These are phyloP conservation scores for Colletotrichum noveboracense DNA, from an alignment of 2,329 filamentous ascomycete genomes.

Conservation along the genomic window DNA sequence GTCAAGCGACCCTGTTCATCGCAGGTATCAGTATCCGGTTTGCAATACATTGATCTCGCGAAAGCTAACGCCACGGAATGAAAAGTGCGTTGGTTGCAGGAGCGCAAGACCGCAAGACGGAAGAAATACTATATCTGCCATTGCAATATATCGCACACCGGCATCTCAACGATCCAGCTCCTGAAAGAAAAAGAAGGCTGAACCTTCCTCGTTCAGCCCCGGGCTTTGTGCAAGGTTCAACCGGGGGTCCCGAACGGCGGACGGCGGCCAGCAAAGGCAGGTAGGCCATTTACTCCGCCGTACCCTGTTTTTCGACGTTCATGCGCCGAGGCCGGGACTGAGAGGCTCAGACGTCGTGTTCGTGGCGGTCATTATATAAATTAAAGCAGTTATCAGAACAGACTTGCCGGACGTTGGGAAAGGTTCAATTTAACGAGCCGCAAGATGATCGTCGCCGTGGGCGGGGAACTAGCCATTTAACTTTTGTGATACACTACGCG, in stretches of 20 bases:
- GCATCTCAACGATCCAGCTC: constrained; percentile 5
- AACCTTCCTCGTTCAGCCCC: neutral
- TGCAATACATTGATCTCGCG: neutral
- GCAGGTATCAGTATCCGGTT: neutral
- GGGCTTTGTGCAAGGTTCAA: neutral
- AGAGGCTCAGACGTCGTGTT: neutral
- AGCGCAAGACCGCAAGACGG: no score
- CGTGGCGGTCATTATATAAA: neutral
- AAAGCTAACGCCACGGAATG: neutral
- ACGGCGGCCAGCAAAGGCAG: neutral
- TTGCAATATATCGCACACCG: constrained; percentile 9
- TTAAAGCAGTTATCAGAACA: neutral
- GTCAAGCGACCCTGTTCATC: neutral
- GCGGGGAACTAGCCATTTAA: neutral
- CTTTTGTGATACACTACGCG: neutral
- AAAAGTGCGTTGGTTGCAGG: neutral
- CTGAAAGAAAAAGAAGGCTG: neutral
- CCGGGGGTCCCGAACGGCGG: neutral
- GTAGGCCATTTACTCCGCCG: neutral
- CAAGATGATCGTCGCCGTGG: neutral
- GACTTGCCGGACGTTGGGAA: neutral
- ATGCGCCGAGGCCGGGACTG: neutral
- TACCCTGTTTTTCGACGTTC: constrained; percentile 8
- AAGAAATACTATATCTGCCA: neutral
- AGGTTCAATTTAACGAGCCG: neutral